These are phyloP conservation scores for Picochlorum sp. DNA, from an alignment of 139 green algal species.

Conservation along the genomic window DNA sequence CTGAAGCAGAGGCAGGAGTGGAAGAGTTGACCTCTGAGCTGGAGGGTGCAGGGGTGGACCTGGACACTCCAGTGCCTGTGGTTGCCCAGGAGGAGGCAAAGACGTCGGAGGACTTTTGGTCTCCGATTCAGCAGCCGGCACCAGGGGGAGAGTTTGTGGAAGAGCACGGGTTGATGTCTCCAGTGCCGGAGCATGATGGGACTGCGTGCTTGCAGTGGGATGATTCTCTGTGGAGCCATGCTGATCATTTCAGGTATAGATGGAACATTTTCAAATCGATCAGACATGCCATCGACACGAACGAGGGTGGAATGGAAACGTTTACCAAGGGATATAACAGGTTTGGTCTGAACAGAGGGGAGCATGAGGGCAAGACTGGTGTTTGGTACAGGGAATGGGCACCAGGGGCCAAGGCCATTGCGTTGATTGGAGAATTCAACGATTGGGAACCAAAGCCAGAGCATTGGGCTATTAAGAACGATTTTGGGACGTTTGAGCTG, in stretches of 20 bases:
- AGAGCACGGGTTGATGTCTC: constrained; percentile 22
- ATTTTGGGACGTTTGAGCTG: constrained; percentile 78
- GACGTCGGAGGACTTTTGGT: constrained; percentile 36
- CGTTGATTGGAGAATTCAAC: constrained; percentile 95
- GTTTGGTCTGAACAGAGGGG: constrained; percentile 79
- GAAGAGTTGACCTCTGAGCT: constrained; percentile 7
- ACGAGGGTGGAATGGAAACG: constrained; percentile 80
- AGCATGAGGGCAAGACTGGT: constrained; percentile 62
- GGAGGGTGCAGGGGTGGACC: constrained; percentile 15
- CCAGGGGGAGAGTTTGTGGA: constrained; percentile 20
- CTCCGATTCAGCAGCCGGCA: constrained; percentile 11
- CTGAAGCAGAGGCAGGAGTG: constrained; percentile 21
- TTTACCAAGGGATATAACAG: constrained; percentile 77
- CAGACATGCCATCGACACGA: constrained; percentile 64
- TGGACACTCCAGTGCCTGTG: constrained; percentile 4
- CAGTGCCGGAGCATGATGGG: constrained; percentile 69
- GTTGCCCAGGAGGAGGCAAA: constrained; percentile 1
- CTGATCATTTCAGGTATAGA: constrained; percentile 87
- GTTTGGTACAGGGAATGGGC: constrained; percentile 88
- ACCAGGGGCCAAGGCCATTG: constrained; percentile 64
- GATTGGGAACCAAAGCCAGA: constrained; percentile 64
- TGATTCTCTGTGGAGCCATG: constrained; percentile 64
- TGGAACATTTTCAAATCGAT: constrained; percentile 78
- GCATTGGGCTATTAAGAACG: constrained; percentile 84
- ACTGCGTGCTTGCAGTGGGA: constrained; percentile 84